Base-by-base conservation (phyloP, 768 basidiomycete species). In the Leccinellum luteum region DNA sequence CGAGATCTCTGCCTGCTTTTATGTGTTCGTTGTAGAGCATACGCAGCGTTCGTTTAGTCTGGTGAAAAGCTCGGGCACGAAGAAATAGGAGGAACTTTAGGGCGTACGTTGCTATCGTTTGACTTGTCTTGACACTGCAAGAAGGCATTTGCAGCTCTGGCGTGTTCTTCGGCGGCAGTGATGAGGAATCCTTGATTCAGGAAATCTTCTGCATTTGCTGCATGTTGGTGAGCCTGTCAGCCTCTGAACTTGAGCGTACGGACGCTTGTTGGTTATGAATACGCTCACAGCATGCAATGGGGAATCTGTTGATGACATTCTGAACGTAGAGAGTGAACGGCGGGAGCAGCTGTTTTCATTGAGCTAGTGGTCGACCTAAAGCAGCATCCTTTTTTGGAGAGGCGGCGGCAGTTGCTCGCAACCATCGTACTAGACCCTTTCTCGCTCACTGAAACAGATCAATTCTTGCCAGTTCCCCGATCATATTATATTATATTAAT, bases 151-250 rank as follows among this genome's bases (percentile, higher is more conserved):
- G 90, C 89, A 28, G 92, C 89, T 66, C 85, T 87, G 59, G 76
- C 70, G 63, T 92, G 88, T 61, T 92, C 87, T 59, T 89, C 85
- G 25, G 83, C 79, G 12, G 91, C 88, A 34, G 83, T 82, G 21
- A 90, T 81, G 52, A 90, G 79, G 6, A 90, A 76, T 13, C 91
- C 91, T 57, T 83, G 80, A 13, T 77, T 78, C 47, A 81, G 67
- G 65, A 81, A 83, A 57, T 92, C 89, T 51, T 92, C 90, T 34
- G 90, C 90, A 65, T 87, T 88, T 15, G 86, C 85, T 53, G 87
- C 87, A 73, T 92, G 89, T 64, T 87, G 85, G 70, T 93, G 89
- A 21, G 91, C 90, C 90, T 92, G 69, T 23, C 19, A n/a, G 30
- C 38, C 47, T 54, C 45, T 43, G 41, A 43, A 30, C 54, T 54